These are phyloP conservation scores for Globisporangium megalacanthum DNA, from an alignment of 352 stramenopile species.

Conservation along the genomic window DNA sequence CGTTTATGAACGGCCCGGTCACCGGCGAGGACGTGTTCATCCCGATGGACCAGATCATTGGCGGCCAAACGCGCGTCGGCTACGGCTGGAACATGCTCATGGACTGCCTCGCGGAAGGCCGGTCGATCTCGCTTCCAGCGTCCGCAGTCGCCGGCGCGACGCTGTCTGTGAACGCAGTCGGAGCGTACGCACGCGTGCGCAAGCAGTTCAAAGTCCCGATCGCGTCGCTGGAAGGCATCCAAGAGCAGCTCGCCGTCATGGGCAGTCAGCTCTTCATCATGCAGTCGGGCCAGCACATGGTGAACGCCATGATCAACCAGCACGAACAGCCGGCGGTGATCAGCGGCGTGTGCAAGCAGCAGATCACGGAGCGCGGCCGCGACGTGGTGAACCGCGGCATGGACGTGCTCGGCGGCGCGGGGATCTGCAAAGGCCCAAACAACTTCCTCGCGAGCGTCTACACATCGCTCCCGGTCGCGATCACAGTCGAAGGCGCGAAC, in stretches of 20 bases:
- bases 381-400: slow-evolving; percentile 96
- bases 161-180: slow-evolving; percentile 90
- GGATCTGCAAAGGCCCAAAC: slow-evolving; percentile 96
- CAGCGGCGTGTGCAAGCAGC: slow-evolving; percentile 98
- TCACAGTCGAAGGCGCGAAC: slow-evolving; percentile 98
- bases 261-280: slow-evolving; percentile 93
- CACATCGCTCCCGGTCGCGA: slow-evolving; percentile 95
- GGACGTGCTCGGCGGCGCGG: slow-evolving; percentile 95
- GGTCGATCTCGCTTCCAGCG: slow-evolving; percentile 95
- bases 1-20: slow-evolving; percentile 99
- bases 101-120: slow-evolving; percentile 96
- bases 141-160: slow-evolving; percentile 91
- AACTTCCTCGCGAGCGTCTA: slow-evolving; percentile 97
- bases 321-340: slow-evolving; percentile 98
- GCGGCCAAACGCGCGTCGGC: slow-evolving; percentile 93
- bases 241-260: slow-evolving; percentile 94
- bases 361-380: slow-evolving; percentile 95
- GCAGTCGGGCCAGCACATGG: slow-evolving; percentile 94
- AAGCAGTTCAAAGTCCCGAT: slow-evolving; percentile 99
- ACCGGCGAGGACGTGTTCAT: slow-evolving; percentile 97
- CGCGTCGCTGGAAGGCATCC: slow-evolving; percentile 96
- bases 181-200: slow-evolving; percentile 93
- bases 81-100: slow-evolving; percentile 99
- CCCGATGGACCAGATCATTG: slow-evolving; percentile 96
- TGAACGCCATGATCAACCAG: slow-evolving; percentile 99